Percentiles rank a stretch among this genome's conserved stretches.
Conservation (phyloP, 306 rosid species). For the Glycine tomentella region DNA sequence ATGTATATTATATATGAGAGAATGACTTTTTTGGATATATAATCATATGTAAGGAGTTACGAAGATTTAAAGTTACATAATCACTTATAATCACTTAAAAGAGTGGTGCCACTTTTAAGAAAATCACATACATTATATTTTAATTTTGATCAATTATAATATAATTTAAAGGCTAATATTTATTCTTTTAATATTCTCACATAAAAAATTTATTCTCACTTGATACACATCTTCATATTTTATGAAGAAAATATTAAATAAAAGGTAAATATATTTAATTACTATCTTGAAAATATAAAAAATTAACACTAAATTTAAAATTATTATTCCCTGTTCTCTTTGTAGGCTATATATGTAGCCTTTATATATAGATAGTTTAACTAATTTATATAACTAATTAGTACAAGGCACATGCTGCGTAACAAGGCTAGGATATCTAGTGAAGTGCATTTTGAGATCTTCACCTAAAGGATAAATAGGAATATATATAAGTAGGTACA, state of each 20-base stretch:
- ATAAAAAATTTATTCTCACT: no score
- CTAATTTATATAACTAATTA: no score
- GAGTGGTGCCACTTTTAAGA: no score
- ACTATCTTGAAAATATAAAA: neutral
- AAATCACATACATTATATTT: no score
- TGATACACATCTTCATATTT: neutral
- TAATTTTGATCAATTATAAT: no score
- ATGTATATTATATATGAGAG: no score
- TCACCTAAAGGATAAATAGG: slow-evolving; percentile 12
- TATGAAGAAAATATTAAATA: neutral
- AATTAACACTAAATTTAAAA: neutral
- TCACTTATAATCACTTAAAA: no score
- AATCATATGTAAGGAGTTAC: no score
- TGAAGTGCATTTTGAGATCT: slow-evolving; percentile 31
- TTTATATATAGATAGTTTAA: neutral
- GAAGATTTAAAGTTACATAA: no score
- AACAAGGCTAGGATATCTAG: slow-evolving; percentile 26
- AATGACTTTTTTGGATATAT: no score
- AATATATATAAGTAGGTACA: slow-evolving; percentile 36
- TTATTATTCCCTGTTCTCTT: neutral
- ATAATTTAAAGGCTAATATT: no score
- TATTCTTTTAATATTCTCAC: no score
- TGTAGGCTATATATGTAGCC: slow-evolving; percentile 8
- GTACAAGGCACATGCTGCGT: neutral
- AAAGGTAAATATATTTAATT: neutral